phyloP scores from a whole-genome alignment of 768 basidiomycete species.

The Nevesoporus exiguus region DNA sequence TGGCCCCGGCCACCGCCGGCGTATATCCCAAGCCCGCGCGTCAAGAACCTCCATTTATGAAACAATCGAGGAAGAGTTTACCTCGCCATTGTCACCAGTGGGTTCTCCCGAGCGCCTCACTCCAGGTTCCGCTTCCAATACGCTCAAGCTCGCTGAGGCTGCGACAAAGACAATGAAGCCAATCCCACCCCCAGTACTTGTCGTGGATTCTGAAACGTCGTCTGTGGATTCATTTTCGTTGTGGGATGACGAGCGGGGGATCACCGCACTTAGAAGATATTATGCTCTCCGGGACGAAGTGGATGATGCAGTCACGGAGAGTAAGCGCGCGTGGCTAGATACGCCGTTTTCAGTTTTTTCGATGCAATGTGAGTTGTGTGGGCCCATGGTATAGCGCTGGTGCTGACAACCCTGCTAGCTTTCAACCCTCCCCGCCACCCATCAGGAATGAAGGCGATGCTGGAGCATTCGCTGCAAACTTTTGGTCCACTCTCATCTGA shows the following conservation, averaged over 20 bases:
- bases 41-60: constrained; percentile 73
- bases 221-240: constrained; percentile 42
- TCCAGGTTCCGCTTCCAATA: constrained; percentile 30
- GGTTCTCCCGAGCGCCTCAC: constrained; percentile 23
- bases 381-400: neutral
- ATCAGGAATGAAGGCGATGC: constrained; percentile 65
- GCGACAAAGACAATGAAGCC: constrained; percentile 28
- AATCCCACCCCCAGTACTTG: constrained; percentile 41
- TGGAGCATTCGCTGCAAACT: constrained; percentile 68
- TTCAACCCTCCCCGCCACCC: constrained; percentile 68
- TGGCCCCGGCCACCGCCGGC: constrained; percentile 73
- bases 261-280: constrained; percentile 60
- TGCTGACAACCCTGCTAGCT: constrained; percentile 38
- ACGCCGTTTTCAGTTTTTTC: constrained; percentile 74
- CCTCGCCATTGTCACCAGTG: constrained; percentile 29
- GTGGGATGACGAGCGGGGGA: constrained; percentile 72
- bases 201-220: constrained; percentile 55
- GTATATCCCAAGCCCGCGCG: constrained; percentile 59
- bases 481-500: constrained; percentile 75
- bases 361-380: constrained; percentile 58
- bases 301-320: constrained; percentile 61
- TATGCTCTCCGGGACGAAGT: constrained; percentile 70
- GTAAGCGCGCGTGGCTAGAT: constrained; percentile 61
- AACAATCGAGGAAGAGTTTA: constrained; percentile 72
- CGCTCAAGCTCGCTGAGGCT: constrained; percentile 13